Conservation (phyloP, 257 asterid genomes). For the Knoxia roxburghii region DNA sequence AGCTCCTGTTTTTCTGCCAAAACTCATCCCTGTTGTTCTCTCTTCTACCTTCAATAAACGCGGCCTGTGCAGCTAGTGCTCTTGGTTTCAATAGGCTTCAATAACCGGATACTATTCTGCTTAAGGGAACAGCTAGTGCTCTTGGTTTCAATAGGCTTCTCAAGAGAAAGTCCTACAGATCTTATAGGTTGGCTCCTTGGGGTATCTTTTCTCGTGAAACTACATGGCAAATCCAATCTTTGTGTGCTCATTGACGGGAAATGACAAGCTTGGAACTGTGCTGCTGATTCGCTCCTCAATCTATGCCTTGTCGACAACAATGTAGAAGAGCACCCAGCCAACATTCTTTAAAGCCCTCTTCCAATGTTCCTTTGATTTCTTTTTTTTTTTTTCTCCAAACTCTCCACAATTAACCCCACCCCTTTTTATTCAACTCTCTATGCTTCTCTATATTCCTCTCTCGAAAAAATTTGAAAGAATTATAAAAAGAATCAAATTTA, state of each 20-base stretch:
- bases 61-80: slow-evolving; percentile 23
- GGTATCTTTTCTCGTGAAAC: slow-evolving; percentile 56
- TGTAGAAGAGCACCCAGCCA: slow-evolving; percentile 96
- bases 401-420: slow-evolving; percentile 40
- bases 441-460: slow-evolving; percentile 19
- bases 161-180: slow-evolving; percentile 67
- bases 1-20: slow-evolving; percentile 49
- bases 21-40: slow-evolving; percentile 43
- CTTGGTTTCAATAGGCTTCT: slow-evolving; percentile 56
- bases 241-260: slow-evolving; percentile 95
- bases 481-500: slow-evolving; percentile 28
- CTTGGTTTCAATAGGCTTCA: slow-evolving; percentile 62
- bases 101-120: slow-evolving; percentile 62
- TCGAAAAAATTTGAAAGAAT: slow-evolving; percentile 11
- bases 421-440: slow-evolving; percentile 23
- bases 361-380: slow-evolving; percentile 28
- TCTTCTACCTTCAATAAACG: slow-evolving; percentile 32
- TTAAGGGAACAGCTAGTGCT: slow-evolving; percentile 43
- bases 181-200: slow-evolving; percentile 59
- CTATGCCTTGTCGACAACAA: slow-evolving; percentile 89
- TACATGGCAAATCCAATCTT: slow-evolving; percentile 81
- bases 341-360: slow-evolving; percentile 64
- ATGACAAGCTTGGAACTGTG: slow-evolving; percentile 82
- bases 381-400: slow-evolving; percentile 29
- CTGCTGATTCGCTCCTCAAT: slow-evolving; percentile 75